A percentile compares a stretch with the other conserved stretches of the same genome.
Conservation (phyloP, 2,329 filamentous ascomycete genomes). For the Epichloe festucae region DNA sequence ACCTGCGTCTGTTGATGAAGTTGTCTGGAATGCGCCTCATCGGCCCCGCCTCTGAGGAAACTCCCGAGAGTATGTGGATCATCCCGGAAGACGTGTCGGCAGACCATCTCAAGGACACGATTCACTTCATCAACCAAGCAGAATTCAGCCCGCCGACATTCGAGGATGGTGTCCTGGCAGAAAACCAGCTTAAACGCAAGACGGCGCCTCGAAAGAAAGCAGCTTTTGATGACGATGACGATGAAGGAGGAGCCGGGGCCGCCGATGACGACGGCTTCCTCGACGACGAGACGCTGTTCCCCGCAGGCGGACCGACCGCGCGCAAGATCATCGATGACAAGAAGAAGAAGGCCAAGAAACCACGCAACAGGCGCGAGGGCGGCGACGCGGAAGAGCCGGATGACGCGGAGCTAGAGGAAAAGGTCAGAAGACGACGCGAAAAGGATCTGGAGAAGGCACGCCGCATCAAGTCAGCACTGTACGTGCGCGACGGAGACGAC, state of each 20-base stretch:
- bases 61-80: constrained; percentile 64
- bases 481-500: constrained; percentile 75
- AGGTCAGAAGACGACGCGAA: constrained; percentile 46
- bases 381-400: constrained; percentile 32
- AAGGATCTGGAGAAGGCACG: constrained; percentile 64
- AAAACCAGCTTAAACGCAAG: constrained; percentile 68
- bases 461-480: constrained; percentile 75
- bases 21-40: constrained; percentile 57
- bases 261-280: constrained; percentile 16
- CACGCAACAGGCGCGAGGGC: constrained; percentile 34
- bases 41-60: constrained; percentile 46
- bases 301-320: constrained; percentile 50
- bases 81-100: constrained; percentile 55
- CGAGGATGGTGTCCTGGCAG: constrained; percentile 60
- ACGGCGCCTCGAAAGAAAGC: constrained; percentile 40
- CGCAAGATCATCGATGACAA: constrained; percentile 40
- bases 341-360: constrained; percentile 38
- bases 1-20: constrained; percentile 73
- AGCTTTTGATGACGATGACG: constrained; percentile 60
- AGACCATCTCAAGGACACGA: constrained; percentile 50
- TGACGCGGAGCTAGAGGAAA: constrained; percentile 52
- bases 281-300: constrained; percentile 51
- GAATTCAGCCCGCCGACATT: constrained; percentile 69
- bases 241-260: constrained; percentile 20
- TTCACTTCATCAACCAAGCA: constrained; percentile 63